Conservation (phyloP, 2,329 filamentous ascomycete genomes). For the Fusarium haematococcum region DNA sequence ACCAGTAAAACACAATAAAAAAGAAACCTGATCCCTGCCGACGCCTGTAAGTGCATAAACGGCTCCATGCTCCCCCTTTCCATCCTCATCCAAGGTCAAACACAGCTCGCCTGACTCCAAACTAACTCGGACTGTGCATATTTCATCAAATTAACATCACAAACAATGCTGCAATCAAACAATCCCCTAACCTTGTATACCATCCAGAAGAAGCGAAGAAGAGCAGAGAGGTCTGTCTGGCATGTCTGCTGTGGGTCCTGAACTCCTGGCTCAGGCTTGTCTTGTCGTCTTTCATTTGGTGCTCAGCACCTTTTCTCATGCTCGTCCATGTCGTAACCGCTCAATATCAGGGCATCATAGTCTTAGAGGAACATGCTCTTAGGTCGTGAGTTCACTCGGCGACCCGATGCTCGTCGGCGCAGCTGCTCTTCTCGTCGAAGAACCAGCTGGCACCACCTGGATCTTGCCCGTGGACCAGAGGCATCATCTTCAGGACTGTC, state of each 20-base stretch:
- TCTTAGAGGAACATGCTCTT: constrained; percentile 68
- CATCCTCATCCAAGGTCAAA: constrained; percentile 29
- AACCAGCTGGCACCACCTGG: constrained; percentile 76
- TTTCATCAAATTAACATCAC: constrained; percentile 43
- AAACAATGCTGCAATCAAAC: constrained; percentile 29
- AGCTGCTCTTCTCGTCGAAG: constrained; percentile 72
- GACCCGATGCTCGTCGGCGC: constrained; percentile 65
- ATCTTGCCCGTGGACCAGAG: constrained; percentile 56
- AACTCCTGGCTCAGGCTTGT: constrained; percentile 46
- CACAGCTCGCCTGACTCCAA: constrained; percentile 42
- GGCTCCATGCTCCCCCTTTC: constrained; percentile 39
- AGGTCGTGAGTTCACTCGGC: constrained; percentile 65
- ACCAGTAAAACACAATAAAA: constrained; percentile 18
- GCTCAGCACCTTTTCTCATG: constrained; percentile 41
- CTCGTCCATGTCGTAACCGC: constrained; percentile 23
- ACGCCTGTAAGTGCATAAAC: constrained; percentile 47
- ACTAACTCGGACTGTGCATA: constrained; percentile 9
- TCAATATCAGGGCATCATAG: constrained; percentile 7
- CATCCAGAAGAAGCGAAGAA: constrained; percentile 30
- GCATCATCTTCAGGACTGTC: constrained; percentile 62
- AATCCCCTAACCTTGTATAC: constrained; percentile 32
- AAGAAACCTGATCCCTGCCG: constrained; percentile 39
- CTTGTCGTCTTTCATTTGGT: constrained; percentile 26
- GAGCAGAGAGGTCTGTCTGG: constrained; percentile 42
- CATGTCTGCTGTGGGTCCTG: constrained; percentile 32